Base-by-base conservation (phyloP, 2,329 filamentous ascomycete genomes). In the Beauveria sp. region DNA sequence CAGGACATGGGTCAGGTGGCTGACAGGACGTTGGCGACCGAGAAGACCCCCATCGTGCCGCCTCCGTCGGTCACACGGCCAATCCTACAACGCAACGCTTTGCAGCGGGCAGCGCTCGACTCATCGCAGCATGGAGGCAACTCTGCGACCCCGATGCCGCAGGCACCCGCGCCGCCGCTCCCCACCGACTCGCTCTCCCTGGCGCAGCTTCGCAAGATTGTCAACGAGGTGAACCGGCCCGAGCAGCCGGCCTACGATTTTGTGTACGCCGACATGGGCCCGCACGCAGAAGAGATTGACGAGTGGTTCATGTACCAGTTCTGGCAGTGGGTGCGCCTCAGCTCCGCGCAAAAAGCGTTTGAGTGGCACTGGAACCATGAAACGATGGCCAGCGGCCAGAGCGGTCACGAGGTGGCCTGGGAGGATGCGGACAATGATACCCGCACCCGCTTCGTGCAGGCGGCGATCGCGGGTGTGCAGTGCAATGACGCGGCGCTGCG, bases 251-350 rank as follows among this genome's bases (percentile, higher is more conserved):
- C 86, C 12, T 99, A 99, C 78, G 92, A 95, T 63, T 99, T 96
- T 72, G 84, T 84, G 65, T 93, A 93, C 75, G 78, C 83, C 28
- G 89, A 93, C 73, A 82, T 83, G 61, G 86, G 87, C 24, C 78
- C 85, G 0, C 88, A 96, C 67, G 86, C 90, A 20, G 91, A 95
- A 65, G 95, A 99, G 78, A 81, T 99, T 53, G 91, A 98, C 71
- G 95, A 99, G 76, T 99, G 95, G 95, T 99, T 99, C 74, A 86
- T 88, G 58, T 97, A 98, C 75, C 89, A 89, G 67, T 87, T 91
- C 64, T 89, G 90, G 74, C 93, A 98, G 71, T 90, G 90, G 76
- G 82, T 88, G 52, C 87, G 93, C 69, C 79, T 97, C 54, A 83
- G 89, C 58, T 84, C 87, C 58, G 87, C 90, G 22, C 90, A 90